These are phyloP conservation scores for Ceratobasidium sp. DNA, from an alignment of 1,284 basidiomycete species.

Conservation along the genomic window DNA sequence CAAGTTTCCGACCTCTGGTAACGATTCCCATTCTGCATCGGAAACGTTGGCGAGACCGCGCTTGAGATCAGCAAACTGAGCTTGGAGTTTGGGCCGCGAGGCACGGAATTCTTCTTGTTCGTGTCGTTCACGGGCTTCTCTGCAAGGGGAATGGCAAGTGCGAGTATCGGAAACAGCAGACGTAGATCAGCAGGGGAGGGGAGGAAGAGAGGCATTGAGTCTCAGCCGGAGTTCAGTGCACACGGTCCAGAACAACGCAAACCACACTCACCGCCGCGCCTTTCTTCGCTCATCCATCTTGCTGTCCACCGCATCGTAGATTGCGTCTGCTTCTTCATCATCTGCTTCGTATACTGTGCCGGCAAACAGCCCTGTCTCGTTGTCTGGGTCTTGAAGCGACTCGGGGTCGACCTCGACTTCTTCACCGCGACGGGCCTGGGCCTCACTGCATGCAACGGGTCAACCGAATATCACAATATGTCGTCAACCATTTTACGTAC, in stretches of 20 bases:
- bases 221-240: conserved; percentile 37
- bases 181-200: conserved; percentile 45
- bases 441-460: conserved; percentile 59
- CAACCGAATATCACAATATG: not conserved
- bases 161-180: conserved; percentile 35
- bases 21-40: conserved; percentile 91
- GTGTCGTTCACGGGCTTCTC: conserved; percentile 76
- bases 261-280: conserved; percentile 73
- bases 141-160: conserved; percentile 45
- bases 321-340: conserved; percentile 95
- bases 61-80: conserved; percentile 95
- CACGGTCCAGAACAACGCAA: conserved; percentile 48
- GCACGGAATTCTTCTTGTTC: conserved; percentile 76
- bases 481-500: conserved; percentile 55
- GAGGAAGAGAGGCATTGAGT: conserved; percentile 20
- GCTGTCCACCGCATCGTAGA: conserved; percentile 89
- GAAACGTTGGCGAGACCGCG: conserved; percentile 85
- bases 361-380: conserved; percentile 95
- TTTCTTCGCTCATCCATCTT: conserved; percentile 89
- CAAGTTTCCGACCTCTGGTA: conserved; percentile 96
- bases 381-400: conserved; percentile 95
- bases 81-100: conserved; percentile 87
- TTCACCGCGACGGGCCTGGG: conserved; percentile 82
- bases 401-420: conserved; percentile 86
- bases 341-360: conserved; percentile 96